phyloP scores from a whole-genome alignment of 2,329 filamentous ascomycete genomes.

The Pseudopithomyces chartarum region DNA sequence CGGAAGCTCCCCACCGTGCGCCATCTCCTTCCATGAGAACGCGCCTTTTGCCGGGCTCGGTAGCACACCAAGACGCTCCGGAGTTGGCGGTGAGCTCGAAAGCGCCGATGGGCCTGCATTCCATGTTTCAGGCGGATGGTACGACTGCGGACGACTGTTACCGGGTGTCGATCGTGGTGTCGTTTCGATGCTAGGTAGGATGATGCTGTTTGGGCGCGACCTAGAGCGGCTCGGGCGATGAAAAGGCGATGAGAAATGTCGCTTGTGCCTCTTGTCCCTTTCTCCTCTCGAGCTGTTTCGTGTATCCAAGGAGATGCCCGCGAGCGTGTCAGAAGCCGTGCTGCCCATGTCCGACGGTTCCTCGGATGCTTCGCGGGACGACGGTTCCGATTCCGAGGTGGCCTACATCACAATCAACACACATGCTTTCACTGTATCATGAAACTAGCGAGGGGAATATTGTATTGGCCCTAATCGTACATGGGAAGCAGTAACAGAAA shows the following conservation, averaged over 20 bases:
- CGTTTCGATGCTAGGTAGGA: slow-evolving; percentile 24
- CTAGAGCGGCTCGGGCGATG: slow-evolving; percentile 39
- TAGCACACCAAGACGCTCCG: slow-evolving; percentile 29
- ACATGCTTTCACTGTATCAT: slow-evolving; percentile 29
- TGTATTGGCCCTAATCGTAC: slow-evolving; percentile 27
- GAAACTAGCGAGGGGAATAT: slow-evolving; percentile 28
- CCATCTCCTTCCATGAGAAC: slow-evolving; percentile 26
- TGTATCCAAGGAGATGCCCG: slow-evolving; percentile 12
- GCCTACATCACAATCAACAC: slow-evolving; percentile 45
- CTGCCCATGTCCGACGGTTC: slow-evolving; percentile 23
- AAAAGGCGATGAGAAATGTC: slow-evolving; percentile 41
- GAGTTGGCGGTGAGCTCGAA: slow-evolving; percentile 12
- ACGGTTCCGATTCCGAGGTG: slow-evolving; percentile 25
- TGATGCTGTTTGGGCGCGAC: slow-evolving; percentile 36
- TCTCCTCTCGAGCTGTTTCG: slow-evolving; percentile 20
- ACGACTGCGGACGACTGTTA: slow-evolving; percentile 32
- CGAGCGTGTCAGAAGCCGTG: not conserved
- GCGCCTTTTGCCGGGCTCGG: slow-evolving; percentile 37
- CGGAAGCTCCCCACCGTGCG: slow-evolving; percentile 27
- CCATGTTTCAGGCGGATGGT: slow-evolving; percentile 37
- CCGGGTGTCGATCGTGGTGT: slow-evolving; percentile 28
- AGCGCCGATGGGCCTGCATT: slow-evolving; percentile 16
- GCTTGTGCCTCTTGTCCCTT: slow-evolving; percentile 31
- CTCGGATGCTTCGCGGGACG: slow-evolving; percentile 37
- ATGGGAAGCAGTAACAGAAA: slow-evolving; percentile 15